Base-by-base conservation (phyloP, 495 filamentous ascomycete genomes). In the Clohesyomyces aquaticus region DNA sequence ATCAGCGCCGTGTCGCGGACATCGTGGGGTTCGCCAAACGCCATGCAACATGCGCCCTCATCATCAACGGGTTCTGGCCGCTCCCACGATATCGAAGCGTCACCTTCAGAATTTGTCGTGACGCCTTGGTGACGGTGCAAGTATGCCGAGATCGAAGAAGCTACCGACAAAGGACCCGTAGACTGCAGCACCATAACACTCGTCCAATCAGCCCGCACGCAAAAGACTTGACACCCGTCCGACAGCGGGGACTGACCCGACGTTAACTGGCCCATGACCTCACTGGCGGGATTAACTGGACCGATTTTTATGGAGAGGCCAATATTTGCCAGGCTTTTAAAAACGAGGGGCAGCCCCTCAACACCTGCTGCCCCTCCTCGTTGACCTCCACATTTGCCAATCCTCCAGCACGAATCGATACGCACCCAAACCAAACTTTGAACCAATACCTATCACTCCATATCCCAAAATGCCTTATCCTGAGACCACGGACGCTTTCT, bases 401-500 rank as follows among this genome's bases (percentile, higher is more conserved):
- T 8, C 28, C 22, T 28, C 4, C 2, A 8, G 21, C 23, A 57
- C 35, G 21, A 19, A 8, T 26, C 14, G 3, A 3, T 19, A 26
- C 26, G 26, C 26, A 54, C 49, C 2, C 47, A 49, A 54, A 3
- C 25, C 14, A 6, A 3, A 12, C 16, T 67, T 47, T 22, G 35
- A 6, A 27, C 49, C 19, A 32, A 52, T n/a, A 3, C 22, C 41
- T 6, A 27, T 16, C 32, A 45, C n/a, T 29, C 14, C 52, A 42
- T n/a, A 22, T 27, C 21, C 43, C 62, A 82, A 74, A n/a, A 90
- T 91, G 89, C 79, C 80, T 62, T 91, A 91, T 74, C 90, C 89
- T 70, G 87, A 91, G 43, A 85, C 85, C 65, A 88, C 91, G 50
- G 80, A 87, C 66, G 89, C 90, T 54, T 92, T 90, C 77, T 83